Conservation (phyloP, 2,329 filamentous ascomycete genomes). For the Verruconis gallopava region DNA sequence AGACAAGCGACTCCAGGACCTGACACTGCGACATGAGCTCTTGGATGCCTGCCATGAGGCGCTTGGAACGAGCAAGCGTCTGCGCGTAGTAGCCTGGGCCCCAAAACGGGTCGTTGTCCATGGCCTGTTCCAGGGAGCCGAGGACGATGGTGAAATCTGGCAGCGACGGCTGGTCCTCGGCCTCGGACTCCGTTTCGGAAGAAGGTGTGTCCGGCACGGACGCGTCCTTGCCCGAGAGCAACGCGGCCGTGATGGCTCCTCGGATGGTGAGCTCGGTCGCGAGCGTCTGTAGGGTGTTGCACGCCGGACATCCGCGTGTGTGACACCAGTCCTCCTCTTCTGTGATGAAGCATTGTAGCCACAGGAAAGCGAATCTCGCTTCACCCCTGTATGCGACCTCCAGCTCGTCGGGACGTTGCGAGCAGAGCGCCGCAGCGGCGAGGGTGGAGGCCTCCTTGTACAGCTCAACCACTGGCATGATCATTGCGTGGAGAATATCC, state of each 20-base stretch:
- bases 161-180: constrained; percentile 15
- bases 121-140: constrained; percentile 28
- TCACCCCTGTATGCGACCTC: constrained; percentile 45
- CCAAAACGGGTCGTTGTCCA: constrained; percentile 31
- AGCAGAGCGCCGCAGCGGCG: constrained; percentile 37
- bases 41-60: constrained; percentile 31
- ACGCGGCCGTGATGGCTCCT: constrained; percentile 33
- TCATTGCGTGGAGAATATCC: constrained; percentile 45
- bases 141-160: constrained; percentile 16
- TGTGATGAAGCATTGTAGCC: constrained; percentile 44
- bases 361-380: constrained; percentile 44
- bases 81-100: constrained; percentile 30
- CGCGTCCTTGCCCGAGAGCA: constrained; percentile 29
- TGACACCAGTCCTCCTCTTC: constrained; percentile 46
- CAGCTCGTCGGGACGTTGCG: constrained; percentile 36
- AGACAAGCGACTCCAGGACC: constrained; percentile 29
- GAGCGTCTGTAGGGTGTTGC: constrained; percentile 30
- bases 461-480: constrained; percentile 45
- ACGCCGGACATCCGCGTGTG: constrained; percentile 42
- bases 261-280: constrained; percentile 36
- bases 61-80: constrained; percentile 30
- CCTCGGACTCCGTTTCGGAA: background rate
- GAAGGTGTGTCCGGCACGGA: background rate
- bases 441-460: constrained; percentile 41
- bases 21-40: constrained; percentile 32